Base-by-base conservation (phyloP, 148 eudicot genomes). In the Vaccinium myrtillus region DNA sequence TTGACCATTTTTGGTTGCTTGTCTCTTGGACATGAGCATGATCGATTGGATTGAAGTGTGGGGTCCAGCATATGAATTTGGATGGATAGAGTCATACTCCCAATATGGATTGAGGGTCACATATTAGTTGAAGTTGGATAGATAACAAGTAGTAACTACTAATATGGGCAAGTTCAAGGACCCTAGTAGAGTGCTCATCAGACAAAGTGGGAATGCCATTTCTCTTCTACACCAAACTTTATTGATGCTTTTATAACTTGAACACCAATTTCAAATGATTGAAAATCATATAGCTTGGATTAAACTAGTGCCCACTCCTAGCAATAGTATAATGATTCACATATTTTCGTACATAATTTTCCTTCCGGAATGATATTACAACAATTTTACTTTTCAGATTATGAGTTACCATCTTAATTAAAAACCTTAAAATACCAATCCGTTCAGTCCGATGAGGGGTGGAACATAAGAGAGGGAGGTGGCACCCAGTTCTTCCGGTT, bases 121-220 rank as follows among this genome's bases (percentile, higher is more conserved):
- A 78, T 19, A 36, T 59, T 77, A 25, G 53, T 46, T 74, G 50
- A 25, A 54, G 69, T 71, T 55, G 53, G 23, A 83, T 54, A 74
- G 50, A 55, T 56, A 73, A 74, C 79, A 53, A 70, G 61, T 18
- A 70, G 61, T 27, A 19, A 55, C 32, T 53, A 85, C 36, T 53
- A 85, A 61, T 71, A 55, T 85, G 87, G 90, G 90, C 90, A 88
- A 88, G 90, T 88, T 88, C 87, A 85, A 83, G 86, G 89, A 54
- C 53, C 82, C 85, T 46, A 56, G 54, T 65, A 79, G 63, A 71
- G 55, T 43, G 23, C 11, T 56, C 50, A 79, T 79, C 70, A 58
- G 36, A 59, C 23, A 5, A 15, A 59, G 65, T 59, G 65, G 21
- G 65, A 59, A 19, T 59, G 23, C 65, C 65, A 18, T 59, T 58